These are phyloP conservation scores for Pseudozyma pruni DNA, from an alignment of 1,284 basidiomycete genomes.

Conservation along the genomic window DNA sequence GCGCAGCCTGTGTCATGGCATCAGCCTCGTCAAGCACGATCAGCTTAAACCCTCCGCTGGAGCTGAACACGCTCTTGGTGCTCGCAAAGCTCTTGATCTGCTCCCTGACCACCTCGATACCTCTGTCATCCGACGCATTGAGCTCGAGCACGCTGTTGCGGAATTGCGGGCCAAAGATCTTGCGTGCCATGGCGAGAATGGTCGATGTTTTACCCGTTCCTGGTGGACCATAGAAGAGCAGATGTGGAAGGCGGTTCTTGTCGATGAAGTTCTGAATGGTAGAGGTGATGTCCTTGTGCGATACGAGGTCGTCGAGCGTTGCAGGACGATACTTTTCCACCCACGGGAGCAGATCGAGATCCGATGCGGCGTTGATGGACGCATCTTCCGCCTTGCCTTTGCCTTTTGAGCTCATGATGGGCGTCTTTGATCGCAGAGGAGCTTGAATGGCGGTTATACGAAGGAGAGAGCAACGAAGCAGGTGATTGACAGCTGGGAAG, in stretches of 20 bases:
- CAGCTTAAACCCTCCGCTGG: slow-evolving; percentile 78
- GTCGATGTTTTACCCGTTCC: slow-evolving; percentile 98
- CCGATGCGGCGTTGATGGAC: slow-evolving; percentile 4
- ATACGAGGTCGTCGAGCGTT: slow-evolving; percentile 64
- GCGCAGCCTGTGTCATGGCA: slow-evolving; percentile 99
- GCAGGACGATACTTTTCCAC: slow-evolving; percentile 67
- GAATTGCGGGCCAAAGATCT: slow-evolving; percentile 84
- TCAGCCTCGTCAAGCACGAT: slow-evolving; percentile 99
- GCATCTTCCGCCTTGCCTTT: slow-evolving; percentile 43
- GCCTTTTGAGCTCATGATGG: slow-evolving; percentile 35
- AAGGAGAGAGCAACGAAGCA: too few species aligned
- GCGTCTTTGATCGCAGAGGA: too few species aligned
- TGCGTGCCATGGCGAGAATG: slow-evolving; percentile 92
- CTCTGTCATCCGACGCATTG: slow-evolving; percentile 96
- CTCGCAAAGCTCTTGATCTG: slow-evolving; percentile 99
- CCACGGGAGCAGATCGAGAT: slow-evolving; percentile 54
- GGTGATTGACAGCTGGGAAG: too few species aligned
- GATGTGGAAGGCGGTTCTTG: slow-evolving; percentile 90
- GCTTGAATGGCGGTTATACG: too few species aligned
- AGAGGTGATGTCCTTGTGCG: slow-evolving; percentile 65
- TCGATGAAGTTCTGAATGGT: slow-evolving; percentile 81
- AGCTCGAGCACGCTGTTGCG: slow-evolving; percentile 95
- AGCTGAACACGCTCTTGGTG: slow-evolving; percentile 83
- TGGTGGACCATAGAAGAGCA: slow-evolving; percentile 97
- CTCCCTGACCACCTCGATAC: slow-evolving; percentile 97